These are phyloP conservation scores for Colletotrichum sp. DNA, from an alignment of 2,329 filamentous ascomycete genomes.

Conservation along the genomic window DNA sequence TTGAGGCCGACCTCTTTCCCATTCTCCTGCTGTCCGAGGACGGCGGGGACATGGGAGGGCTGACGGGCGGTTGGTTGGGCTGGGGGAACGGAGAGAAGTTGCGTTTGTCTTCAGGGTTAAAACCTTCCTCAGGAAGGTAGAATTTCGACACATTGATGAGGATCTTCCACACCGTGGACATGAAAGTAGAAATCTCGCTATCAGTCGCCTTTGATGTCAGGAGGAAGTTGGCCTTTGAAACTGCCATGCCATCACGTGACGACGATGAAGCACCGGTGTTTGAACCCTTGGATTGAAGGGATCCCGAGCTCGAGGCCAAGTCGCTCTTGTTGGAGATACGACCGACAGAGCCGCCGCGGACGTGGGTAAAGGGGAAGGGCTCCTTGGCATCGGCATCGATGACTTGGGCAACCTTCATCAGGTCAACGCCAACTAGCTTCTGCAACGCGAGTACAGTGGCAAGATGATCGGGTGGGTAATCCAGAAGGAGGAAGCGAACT, in stretches of 20 bases:
- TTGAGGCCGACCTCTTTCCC: not conserved
- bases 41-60: constrained; percentile 19
- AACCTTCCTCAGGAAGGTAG: constrained; percentile 46
- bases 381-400: constrained; percentile 48
- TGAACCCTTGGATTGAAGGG: constrained; percentile 2
- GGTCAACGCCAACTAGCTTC: constrained; percentile 58
- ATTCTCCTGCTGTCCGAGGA: not conserved
- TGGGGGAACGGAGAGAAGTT: constrained; percentile 34
- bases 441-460: constrained; percentile 63
- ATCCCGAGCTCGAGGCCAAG: not conserved
- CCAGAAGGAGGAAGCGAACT: constrained; percentile 62
- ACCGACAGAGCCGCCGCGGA: constrained; percentile 38
- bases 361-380: constrained; percentile 41
- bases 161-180: constrained; percentile 56
- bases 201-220: constrained; percentile 60
- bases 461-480: constrained; percentile 63
- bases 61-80: not conserved
- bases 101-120: constrained; percentile 24
- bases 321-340: constrained; percentile 22
- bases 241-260: constrained; percentile 30
- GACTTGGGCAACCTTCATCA: constrained; percentile 65
- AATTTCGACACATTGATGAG: constrained; percentile 49
- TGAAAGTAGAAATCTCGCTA: constrained; percentile 58
- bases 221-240: constrained; percentile 61
- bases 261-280: not conserved